Evolutionary conservation across 306 rosid species (phyloP).

Genomic region (Begonia fuchsioides): DNA sequence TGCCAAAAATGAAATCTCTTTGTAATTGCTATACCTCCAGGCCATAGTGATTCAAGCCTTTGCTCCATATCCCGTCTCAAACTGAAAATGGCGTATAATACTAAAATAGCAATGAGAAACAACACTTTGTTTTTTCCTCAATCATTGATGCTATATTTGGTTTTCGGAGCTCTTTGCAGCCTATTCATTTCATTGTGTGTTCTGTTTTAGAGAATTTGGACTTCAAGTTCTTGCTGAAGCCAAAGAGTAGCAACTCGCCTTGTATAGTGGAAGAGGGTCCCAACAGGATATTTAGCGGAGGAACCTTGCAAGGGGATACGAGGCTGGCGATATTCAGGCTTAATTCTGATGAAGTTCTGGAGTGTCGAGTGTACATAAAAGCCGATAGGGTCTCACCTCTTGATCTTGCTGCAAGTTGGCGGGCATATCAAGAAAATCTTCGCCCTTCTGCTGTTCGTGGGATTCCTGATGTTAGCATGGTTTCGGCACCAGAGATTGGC

Average conservation of each 20-base stretch:
- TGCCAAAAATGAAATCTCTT: too few relatives aligned
- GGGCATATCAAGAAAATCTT: slow-evolving; percentile 88
- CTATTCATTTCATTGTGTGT: slow-evolving; percentile 2
- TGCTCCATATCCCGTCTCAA: too few relatives aligned
- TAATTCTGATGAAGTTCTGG: slow-evolving; percentile 47
- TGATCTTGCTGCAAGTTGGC: slow-evolving; percentile 99
- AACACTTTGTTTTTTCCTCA: too few relatives aligned
- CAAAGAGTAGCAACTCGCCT: slow-evolving; percentile 46
- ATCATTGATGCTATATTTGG: too few relatives aligned
- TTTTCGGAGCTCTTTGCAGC: not conserved
- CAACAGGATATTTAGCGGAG: slow-evolving; percentile 62
- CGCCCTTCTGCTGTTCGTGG: slow-evolving; percentile 90
- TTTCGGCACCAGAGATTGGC: slow-evolving; percentile 49
- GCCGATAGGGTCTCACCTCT: slow-evolving; percentile 93
- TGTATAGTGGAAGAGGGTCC: slow-evolving; percentile 91
- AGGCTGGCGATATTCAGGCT: slow-evolving; percentile 71
- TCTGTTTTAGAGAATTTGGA: slow-evolving; percentile 64
- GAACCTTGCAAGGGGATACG: slow-evolving; percentile 77
- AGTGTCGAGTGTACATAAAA: slow-evolving; percentile 69
- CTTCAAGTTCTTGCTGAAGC: slow-evolving; percentile 87
- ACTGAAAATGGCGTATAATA: too few relatives aligned
- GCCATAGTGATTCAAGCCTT: too few relatives aligned
- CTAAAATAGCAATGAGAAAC: too few relatives aligned
- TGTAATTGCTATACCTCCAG: too few relatives aligned
- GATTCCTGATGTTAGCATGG: slow-evolving; percentile 84